phyloP scores from a whole-genome alignment of 2,329 filamentous ascomycete species.

The Cladosporium halotolerans region DNA sequence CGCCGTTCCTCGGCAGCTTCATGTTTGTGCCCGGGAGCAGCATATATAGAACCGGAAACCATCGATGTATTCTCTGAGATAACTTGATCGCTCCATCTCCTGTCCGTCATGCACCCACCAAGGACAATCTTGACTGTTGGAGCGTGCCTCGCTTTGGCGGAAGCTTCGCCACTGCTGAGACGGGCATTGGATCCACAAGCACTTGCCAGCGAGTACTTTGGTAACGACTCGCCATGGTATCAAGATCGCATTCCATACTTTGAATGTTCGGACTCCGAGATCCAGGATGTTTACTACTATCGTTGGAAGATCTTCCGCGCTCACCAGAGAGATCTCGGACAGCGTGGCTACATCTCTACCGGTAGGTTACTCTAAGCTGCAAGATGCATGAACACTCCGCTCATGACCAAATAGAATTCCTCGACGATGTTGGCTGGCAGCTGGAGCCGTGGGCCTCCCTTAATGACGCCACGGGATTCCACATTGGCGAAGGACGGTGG shows the following conservation, averaged over 20 bases:
- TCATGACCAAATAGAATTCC: constrained; percentile 29
- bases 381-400: neutral
- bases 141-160: neutral
- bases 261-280: constrained; percentile 33
- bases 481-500: constrained; percentile 41
- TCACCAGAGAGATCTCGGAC: constrained; percentile 40
- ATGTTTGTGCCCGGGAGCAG: no score
- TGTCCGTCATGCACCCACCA: no score
- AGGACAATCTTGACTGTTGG: no score
- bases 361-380: constrained; percentile 7
- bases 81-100: no score
- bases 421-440: constrained; percentile 41
- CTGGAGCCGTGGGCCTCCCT: constrained; percentile 37
- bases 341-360: constrained; percentile 39
- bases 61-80: no score
- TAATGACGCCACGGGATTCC: constrained; percentile 41
- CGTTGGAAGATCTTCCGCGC: constrained; percentile 41
- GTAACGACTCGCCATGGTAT: constrained; percentile 38
- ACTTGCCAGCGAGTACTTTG: constrained; percentile 32
- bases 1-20: no score
- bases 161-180: neutral
- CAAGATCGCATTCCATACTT: constrained; percentile 35
- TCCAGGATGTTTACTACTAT: constrained; percentile 42
- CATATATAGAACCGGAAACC: no score
- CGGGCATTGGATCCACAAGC: constrained; percentile 24